Base-by-base conservation (phyloP, 179 eudicot genomes). In the Spinacia oleracea region DNA sequence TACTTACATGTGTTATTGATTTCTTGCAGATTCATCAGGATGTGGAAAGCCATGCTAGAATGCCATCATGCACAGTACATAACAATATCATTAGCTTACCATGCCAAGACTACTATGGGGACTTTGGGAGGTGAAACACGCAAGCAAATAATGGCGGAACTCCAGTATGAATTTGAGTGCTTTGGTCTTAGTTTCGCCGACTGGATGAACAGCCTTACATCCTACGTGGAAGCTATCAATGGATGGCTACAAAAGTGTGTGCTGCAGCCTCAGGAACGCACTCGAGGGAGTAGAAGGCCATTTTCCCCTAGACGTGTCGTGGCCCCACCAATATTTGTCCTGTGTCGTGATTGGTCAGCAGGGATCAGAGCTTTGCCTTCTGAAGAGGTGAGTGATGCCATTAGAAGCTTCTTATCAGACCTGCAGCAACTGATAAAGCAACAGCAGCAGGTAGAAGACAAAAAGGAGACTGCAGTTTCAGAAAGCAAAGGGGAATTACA, bases 11-110 rank as follows among this genome's bases (percentile, higher is more conserved):
- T 29, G 59, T 46, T 67, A 60, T 14, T 35, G 2, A 45, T 32
- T 76, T 58, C 65, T 11, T 82, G 89, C 96, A 94, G 98, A 74
- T 88, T 91, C 75, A 90, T 89, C 74, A 88, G 91, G 85, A 95
- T 93, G 98, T 95, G 98, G 97, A 93, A 91, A 77, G 89, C 94
- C 23, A 95, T 95, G 98, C 91, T 93, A 15, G 98, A 93, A 83
- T 89, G 98, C 84, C 98, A 95, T 75, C 98, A 95, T 71, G 86
- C 97, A 14, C 98, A 95, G 75, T 93, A 95, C 89, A 93, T 95
- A 77, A 95, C 97, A 16, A 95, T 95, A 38, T 91, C 98, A 51
- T 79, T 93, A 71, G 98, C 98, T n/a, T 93, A 93, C 85, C 98
- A 93, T 75, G 89, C 94, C 0, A 89, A 85, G 81, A 88, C 81